These are phyloP conservation scores for Colletotrichum eleusines DNA, from an alignment of 2,329 filamentous ascomycete species.

Conservation along the genomic window DNA sequence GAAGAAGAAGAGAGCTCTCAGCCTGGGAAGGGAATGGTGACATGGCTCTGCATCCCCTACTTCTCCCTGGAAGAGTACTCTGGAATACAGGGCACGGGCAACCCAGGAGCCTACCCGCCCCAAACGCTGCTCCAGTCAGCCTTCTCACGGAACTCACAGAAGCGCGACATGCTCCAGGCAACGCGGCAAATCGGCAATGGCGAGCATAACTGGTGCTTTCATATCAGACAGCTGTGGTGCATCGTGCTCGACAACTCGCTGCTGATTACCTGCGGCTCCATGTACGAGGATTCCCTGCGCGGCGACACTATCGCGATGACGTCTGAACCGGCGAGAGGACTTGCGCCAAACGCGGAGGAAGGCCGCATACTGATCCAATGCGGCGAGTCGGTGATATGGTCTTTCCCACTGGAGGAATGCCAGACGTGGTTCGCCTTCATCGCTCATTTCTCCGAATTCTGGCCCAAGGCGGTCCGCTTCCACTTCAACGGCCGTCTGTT, in stretches of 20 bases:
- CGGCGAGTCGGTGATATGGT: conserved; percentile 53
- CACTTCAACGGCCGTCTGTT: conserved; percentile 49
- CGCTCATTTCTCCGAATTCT: conserved; percentile 58
- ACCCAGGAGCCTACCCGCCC: conserved; percentile 53
- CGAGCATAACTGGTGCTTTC: conserved; percentile 56
- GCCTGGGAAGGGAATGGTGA: conserved; percentile 44
- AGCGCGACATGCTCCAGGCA: conserved; percentile 61
- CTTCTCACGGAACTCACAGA: conserved; percentile 53
- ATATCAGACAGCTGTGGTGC: conserved; percentile 63
- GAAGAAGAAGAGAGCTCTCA: conserved; percentile 41
- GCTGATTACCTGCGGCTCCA: conserved; percentile 57
- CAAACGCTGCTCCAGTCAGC: conserved; percentile 59
- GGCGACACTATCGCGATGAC: conserved; percentile 50
- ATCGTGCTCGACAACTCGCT: conserved; percentile 57
- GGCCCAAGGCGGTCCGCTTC: conserved; percentile 55
- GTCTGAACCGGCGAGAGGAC: conserved; percentile 47
- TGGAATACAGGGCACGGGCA: conserved; percentile 50
- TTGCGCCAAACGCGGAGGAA: conserved; percentile 33
- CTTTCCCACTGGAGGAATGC: conserved; percentile 54
- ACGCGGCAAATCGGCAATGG: conserved; percentile 55
- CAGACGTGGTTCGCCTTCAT: conserved; percentile 59
- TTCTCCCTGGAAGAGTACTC: conserved; percentile 60
- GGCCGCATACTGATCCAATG: conserved; percentile 52
- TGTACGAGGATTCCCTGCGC: conserved; percentile 51
- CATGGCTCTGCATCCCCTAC: conserved; percentile 62